Conservation (phyloP, 306 rosid genomes). For the Lithocarpus polystachyus region DNA sequence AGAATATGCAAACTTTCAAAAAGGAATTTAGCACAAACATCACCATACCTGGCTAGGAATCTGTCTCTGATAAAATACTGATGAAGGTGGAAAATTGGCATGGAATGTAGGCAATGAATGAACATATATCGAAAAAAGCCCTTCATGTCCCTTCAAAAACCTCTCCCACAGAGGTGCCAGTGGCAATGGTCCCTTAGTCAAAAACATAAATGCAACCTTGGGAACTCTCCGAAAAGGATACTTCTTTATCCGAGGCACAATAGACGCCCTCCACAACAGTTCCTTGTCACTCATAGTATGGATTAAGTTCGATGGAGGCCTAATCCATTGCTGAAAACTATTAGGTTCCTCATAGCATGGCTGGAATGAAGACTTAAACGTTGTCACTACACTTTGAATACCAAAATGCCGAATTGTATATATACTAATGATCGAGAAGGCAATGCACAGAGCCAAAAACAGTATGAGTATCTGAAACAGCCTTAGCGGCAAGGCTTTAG, state of each 20-base stretch:
- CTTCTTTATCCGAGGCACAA: constrained; percentile 50
- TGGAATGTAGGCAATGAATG: constrained; percentile 79
- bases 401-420: constrained; percentile 77
- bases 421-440: constrained; percentile 65
- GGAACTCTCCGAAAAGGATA: constrained; percentile 81
- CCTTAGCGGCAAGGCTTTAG: constrained; percentile 64
- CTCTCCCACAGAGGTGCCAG: constrained; percentile 95
- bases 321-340: constrained; percentile 62
- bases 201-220: constrained; percentile 91
- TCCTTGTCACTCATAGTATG: constrained; percentile 77
- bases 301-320: constrained; percentile 54
- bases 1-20: constrained; percentile 1
- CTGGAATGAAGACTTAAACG: constrained; percentile 47
- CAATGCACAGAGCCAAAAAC: constrained; percentile 59
- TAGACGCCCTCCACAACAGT: constrained; percentile 81
- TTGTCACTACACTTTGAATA: constrained; percentile 41
- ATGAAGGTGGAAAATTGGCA: constrained; percentile 52
- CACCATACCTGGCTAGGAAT: constrained; percentile 86
- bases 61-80: constrained; percentile 68
- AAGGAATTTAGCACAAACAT: constrained; percentile 12
- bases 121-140: constrained; percentile 59
- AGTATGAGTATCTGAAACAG: constrained; percentile 52
- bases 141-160: constrained; percentile 74
- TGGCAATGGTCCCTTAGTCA: constrained; percentile 92
- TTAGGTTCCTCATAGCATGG: constrained; percentile 59